Evolutionary conservation across 306 rosid species (phyloP).

Genomic region (Cucumis cinereus): DNA sequence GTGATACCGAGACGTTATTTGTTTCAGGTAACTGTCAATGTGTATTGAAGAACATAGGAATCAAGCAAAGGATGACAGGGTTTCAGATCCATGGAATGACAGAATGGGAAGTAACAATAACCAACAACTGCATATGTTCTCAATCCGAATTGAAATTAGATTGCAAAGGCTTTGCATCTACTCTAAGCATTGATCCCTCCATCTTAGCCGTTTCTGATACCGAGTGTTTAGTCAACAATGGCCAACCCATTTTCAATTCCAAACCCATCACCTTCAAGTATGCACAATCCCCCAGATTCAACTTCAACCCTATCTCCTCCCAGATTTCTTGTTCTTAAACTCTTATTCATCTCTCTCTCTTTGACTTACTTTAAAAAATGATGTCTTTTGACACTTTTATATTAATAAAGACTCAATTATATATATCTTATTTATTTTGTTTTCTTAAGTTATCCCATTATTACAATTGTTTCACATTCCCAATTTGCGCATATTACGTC

Average conservation of each 20-base stretch:
- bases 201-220: background rate
- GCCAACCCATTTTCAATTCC: constrained; percentile 5
- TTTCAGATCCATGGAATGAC: constrained; percentile 3
- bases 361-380: too few species aligned
- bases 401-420: too few species aligned
- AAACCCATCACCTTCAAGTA: constrained; percentile 7
- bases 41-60: background rate
- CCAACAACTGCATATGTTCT: constrained; percentile 15
- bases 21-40: constrained; percentile 22
- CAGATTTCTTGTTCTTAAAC: constrained; percentile 14
- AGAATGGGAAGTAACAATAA: constrained; percentile 25
- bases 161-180: constrained; percentile 20
- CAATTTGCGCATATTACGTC: too few species aligned
- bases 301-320: constrained; percentile 8
- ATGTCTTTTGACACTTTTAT: too few species aligned
- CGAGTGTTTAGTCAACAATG: constrained; percentile 20
- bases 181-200: constrained; percentile 14
- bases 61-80: constrained; percentile 20
- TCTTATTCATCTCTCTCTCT: too few species aligned
- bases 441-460: too few species aligned
- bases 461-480: too few species aligned
- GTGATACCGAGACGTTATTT: background rate
- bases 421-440: too few species aligned
- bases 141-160: constrained; percentile 12
- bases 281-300: constrained; percentile 1